Conservation (phyloP, 441 rosid species). For the Bruguiera hainesii region DNA sequence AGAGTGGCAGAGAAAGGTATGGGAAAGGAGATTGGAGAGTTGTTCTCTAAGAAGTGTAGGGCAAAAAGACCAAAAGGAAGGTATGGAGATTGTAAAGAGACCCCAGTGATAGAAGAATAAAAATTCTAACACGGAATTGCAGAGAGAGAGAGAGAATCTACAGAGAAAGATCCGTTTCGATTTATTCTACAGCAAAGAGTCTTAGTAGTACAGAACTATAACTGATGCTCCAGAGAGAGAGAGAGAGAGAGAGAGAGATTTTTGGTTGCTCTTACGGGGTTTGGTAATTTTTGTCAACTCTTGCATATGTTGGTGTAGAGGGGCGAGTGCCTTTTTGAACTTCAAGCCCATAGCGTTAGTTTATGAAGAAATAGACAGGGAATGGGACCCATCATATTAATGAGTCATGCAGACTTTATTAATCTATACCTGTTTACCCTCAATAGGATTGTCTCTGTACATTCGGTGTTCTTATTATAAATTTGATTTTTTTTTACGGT, state of each 20-base stretch:
- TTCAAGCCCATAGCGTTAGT: not conserved
- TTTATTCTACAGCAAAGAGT: constrained; percentile 20
- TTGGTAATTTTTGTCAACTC: constrained; percentile 9
- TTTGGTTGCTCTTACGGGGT: not conserved
- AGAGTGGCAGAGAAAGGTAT: not conserved
- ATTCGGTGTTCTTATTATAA: too few species aligned
- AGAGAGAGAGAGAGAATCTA: constrained; percentile 28
- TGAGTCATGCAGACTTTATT: too few species aligned
- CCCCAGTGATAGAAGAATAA: not conserved
- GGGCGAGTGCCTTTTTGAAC: not conserved
- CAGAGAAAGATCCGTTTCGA: constrained; percentile 23
- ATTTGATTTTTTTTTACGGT: too few species aligned
- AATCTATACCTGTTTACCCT: too few species aligned
- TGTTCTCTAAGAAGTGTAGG: constrained; percentile 8
- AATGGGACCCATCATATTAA: constrained; percentile 7
- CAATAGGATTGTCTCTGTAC: too few species aligned
- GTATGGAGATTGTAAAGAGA: constrained; percentile 17
- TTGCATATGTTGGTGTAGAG: not conserved
- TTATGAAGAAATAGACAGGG: not conserved
- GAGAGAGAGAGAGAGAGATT: not conserved
- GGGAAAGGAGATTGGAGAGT: not conserved
- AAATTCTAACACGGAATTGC: constrained; percentile 25
- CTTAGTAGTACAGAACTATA: not conserved
- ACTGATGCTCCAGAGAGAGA: not conserved
- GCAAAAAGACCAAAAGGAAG: not conserved